These are phyloP conservation scores for Paracoccidioides brasiliensis DNA, from an alignment of 2,329 filamentous ascomycete genomes.

Conservation along the genomic window DNA sequence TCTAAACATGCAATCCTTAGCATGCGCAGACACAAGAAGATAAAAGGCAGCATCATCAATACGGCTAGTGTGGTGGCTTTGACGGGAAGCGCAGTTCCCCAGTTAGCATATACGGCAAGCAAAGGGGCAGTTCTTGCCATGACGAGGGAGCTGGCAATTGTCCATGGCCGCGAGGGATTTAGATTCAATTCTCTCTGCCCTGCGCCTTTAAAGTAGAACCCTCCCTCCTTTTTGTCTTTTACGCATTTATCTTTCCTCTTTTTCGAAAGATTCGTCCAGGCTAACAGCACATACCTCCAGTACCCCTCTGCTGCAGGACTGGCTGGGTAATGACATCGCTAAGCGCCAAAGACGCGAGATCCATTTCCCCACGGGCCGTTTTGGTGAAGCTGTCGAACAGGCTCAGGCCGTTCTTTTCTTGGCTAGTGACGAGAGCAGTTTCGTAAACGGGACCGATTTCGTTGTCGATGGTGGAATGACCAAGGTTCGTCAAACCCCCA, in stretches of 20 bases:
- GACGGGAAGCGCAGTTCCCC: conserved; percentile 74
- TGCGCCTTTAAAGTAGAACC: conserved; percentile 60
- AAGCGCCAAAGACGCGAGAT: conserved; percentile 76
- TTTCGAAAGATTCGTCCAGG: background rate
- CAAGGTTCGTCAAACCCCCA: conserved; percentile 38
- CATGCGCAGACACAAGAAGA: conserved; percentile 68
- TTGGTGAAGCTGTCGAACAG: conserved; percentile 89
- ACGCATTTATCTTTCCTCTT: background rate
- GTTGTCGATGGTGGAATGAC: conserved; percentile 93
- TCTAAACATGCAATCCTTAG: conserved; percentile 81
- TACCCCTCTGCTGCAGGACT: conserved; percentile 83
- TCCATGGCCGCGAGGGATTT: conserved; percentile 79
- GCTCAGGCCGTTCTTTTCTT: conserved; percentile 80
- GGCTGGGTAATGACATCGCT: conserved; percentile 72
- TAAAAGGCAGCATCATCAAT: conserved; percentile 73
- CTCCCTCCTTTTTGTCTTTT: background rate
- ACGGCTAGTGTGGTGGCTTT: conserved; percentile 80
- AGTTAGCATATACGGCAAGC: conserved; percentile 84
- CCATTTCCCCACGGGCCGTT: conserved; percentile 77
- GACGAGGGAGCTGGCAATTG: conserved; percentile 81
- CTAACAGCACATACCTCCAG: conserved; percentile 19
- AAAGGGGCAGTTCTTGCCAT: conserved; percentile 86
- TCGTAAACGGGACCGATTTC: conserved; percentile 84
- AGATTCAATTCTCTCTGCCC: conserved; percentile 87
- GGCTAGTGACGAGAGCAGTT: conserved; percentile 76